These are phyloP conservation scores for Cercospora beticola DNA, from an alignment of 2,329 filamentous ascomycete genomes.

Conservation along the genomic window DNA sequence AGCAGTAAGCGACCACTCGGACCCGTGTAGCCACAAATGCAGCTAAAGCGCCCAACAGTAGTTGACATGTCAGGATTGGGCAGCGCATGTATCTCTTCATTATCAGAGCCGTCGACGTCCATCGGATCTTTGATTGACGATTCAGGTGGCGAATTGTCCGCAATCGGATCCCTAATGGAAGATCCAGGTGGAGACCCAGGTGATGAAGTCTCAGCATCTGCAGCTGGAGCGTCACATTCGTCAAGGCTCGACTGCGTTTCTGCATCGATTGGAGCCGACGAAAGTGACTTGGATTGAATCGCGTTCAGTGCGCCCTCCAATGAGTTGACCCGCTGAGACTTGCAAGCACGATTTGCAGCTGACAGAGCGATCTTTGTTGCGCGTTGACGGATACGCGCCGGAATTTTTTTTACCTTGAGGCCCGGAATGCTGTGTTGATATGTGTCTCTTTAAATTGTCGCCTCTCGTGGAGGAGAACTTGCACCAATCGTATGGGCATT, in stretches of 20 bases:
- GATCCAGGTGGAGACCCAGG: background rate
- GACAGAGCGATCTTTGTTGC: background rate
- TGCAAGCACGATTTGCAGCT: background rate
- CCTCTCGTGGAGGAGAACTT: background rate
- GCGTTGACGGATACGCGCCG: background rate
- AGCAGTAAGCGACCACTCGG: background rate
- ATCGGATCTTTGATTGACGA: background rate
- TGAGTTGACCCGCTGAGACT: background rate
- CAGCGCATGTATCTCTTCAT: background rate
- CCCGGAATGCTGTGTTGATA: background rate
- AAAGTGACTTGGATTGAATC: background rate
- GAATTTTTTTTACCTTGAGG: background rate
- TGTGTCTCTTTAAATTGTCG: background rate
- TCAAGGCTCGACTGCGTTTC: background rate
- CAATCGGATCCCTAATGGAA: background rate
- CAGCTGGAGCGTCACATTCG: background rate
- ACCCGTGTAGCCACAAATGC: background rate
- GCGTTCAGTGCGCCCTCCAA: background rate
- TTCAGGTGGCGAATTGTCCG: background rate
- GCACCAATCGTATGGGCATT: constrained; percentile 3
- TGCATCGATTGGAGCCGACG: background rate
- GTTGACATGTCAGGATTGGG: background rate
- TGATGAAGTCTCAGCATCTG: background rate
- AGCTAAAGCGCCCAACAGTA: background rate
- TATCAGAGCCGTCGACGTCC: background rate